phyloP scores from a whole-genome alignment of 2,329 filamentous ascomycete genomes.

The Pseudogymnoascus destructans region DNA sequence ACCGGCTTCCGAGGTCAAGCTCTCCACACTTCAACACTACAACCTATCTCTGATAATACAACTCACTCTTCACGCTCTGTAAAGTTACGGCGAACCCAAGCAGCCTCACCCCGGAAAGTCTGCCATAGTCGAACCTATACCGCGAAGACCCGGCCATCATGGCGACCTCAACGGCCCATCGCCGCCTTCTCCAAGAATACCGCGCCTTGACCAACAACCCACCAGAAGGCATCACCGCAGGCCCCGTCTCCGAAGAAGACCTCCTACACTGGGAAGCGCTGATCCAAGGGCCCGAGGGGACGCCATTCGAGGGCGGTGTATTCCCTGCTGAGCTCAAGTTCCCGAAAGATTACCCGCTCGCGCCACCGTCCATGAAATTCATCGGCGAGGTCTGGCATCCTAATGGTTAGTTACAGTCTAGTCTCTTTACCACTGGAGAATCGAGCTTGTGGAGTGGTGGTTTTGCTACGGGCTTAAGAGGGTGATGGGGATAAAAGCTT shows the following conservation, averaged over 20 bases:
- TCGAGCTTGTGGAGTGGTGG: neutral
- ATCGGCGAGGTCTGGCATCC: slow-evolving; percentile 91
- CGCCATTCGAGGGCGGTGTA: slow-evolving; percentile 88
- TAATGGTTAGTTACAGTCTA: slow-evolving; percentile 50
- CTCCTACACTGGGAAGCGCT: slow-evolving; percentile 92
- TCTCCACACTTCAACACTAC: neutral
- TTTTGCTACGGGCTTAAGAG: neutral
- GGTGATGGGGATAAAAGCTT: neutral
- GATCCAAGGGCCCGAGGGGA: slow-evolving; percentile 89
- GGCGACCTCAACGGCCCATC: slow-evolving; percentile 51
- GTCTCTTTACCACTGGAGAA: neutral
- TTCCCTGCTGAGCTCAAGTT: slow-evolving; percentile 94
- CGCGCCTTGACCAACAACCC: slow-evolving; percentile 85
- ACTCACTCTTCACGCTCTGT: neutral
- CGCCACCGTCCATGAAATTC: slow-evolving; percentile 93
- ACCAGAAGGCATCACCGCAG: slow-evolving; percentile 94
- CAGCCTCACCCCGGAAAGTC: neutral
- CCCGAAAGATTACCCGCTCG: slow-evolving; percentile 90
- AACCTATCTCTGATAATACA: neutral
- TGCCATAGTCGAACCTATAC: neutral
- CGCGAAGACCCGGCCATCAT: slow-evolving; percentile 26
- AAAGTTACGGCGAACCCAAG: neutral
- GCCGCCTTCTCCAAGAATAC: slow-evolving; percentile 92
- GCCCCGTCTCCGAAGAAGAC: slow-evolving; percentile 86
- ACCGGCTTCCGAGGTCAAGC: neutral